Base-by-base conservation (phyloP, 2,329 filamentous ascomycete genomes). In the Colletotrichum theobromicola region DNA sequence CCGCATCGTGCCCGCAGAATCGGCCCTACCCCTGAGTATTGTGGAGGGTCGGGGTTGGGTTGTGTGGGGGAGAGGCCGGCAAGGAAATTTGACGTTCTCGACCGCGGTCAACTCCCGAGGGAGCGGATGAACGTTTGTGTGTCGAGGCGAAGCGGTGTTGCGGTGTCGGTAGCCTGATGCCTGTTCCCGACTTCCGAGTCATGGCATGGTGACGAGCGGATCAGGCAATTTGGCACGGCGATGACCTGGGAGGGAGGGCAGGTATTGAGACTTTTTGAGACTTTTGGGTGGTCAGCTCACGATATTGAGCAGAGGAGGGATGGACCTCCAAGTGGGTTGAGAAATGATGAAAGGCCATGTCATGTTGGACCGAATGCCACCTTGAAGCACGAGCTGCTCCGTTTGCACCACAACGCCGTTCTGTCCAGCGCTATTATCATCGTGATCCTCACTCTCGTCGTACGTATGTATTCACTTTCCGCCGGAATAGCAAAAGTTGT, bases 21-120 rank as follows among this genome's bases (percentile, higher is more conserved):
- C 68, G 72, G 72, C 68, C 72, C 62, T 74, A 55, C 63, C 62
- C 68, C 26, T 53, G 21, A 53, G 55, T 24, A 46, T 50, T 74
- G 68, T 67, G 70, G 70, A 67, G 72, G 35, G 66, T 72, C 62
- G 72, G 72, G 68, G 72, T 67, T 67, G 68, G 62, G 55, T 63
- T 60, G 62, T 65, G 72, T 67, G 72, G 72, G 58, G 72, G 42
- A 71, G 55, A 35, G 18, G 34, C 58, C 58, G 50, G 58, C 34
- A 69, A 16, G 16, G 24, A 35, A 53, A 57, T 53, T n/a, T 26
- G 26, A 34, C 21, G 42, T 67, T 24, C 24, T 58, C 42, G 62
- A 26, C 53, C 65, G 21, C 72, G 72, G 72, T 58, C 72, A 72
- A 74, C 28, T 72, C 42, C 72, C 68, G 72, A 72, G 67, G 30